Evolutionary conservation across 257 asterid genomes (phyloP), one percentile per base, ranked within the genome.

Genomic region (Primulina huaijiensis): DNA sequence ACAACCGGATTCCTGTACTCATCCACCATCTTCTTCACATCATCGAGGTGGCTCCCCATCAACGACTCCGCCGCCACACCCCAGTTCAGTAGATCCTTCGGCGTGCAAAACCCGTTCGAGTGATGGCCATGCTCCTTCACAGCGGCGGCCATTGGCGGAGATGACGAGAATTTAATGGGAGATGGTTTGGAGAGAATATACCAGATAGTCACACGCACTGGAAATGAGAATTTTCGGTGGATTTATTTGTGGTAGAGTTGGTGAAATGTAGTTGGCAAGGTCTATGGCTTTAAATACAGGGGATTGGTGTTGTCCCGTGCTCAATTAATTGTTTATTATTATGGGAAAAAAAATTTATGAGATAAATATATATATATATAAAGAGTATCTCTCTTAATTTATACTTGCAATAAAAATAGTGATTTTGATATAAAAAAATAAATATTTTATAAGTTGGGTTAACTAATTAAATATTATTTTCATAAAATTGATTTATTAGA

Each of bases 41-140:
- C 69, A 6, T 65, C 69, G 14, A 65, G 19, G 30, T 65, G 69
- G 53, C 69, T 65, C 27, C 69, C 69, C 23, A 21, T 43, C 69
- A 65, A 0, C 7, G 69, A 40, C 69, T 65, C 69, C 8, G 69
- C 69, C 6, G 69, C 69, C 25, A 5, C 23, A 21, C 37, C 37
- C 69, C 69, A 65, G 58, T 65, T 65, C 38, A 65, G n/a, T 21
- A 38, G 69, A 43, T 65, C 69, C 14, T 43, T 40, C 8, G 57
- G 57, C 23, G 23, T 11, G 57, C 69, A 65, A 7, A 65, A 65
- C 0, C 16, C 59, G 19, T 64, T 64, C 1, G 58, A 64, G 35
- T 40, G 3, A 6, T 40, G 12, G 17, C 4, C 4, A 6, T 12
- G 10, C 9, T 30, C 53, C 53, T 21, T 56, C 69, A 65, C 17